Evolutionary conservation across 495 filamentous ascomycete species (phyloP).

Genomic region (Xylaria intraflava): DNA sequence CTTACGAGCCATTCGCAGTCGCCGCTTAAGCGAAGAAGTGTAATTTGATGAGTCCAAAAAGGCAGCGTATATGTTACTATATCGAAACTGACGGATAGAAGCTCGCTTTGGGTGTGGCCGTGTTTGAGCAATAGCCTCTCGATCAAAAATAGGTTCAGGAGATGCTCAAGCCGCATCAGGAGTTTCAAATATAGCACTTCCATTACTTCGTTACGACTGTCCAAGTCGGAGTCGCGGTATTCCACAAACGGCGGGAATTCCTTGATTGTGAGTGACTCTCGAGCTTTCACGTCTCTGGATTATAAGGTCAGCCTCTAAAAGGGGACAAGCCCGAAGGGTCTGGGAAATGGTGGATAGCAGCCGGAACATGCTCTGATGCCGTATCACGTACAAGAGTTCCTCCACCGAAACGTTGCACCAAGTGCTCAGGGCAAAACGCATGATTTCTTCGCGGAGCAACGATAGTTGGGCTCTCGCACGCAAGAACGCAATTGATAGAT

Average conservation of each 20-base stretch:
- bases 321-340: neutral
- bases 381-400: conserved; percentile 38
- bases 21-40: conserved; percentile 41
- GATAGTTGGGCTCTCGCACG: conserved; percentile 47
- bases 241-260: conserved; percentile 26
- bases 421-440: conserved; percentile 51
- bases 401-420: conserved; percentile 37
- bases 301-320: neutral
- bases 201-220: conserved; percentile 23
- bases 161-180: conserved; percentile 45
- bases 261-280: conserved; percentile 12
- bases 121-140: conserved; percentile 51
- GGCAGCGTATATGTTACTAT: conserved; percentile 40
- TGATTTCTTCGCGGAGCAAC: conserved; percentile 49
- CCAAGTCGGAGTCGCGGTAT: conserved; percentile 25
- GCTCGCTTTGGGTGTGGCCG: conserved; percentile 41
- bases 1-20: conserved; percentile 54
- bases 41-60: conserved; percentile 43
- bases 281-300: conserved; percentile 15
- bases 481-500: conserved; percentile 36
- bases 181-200: conserved; percentile 17
- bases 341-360: neutral
- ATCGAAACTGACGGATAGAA: conserved; percentile 49
- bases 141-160: conserved; percentile 54
- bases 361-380: neutral